phyloP scores from a whole-genome alignment of 257 asterid genomes.

The Solanum megistacrolobum region DNA sequence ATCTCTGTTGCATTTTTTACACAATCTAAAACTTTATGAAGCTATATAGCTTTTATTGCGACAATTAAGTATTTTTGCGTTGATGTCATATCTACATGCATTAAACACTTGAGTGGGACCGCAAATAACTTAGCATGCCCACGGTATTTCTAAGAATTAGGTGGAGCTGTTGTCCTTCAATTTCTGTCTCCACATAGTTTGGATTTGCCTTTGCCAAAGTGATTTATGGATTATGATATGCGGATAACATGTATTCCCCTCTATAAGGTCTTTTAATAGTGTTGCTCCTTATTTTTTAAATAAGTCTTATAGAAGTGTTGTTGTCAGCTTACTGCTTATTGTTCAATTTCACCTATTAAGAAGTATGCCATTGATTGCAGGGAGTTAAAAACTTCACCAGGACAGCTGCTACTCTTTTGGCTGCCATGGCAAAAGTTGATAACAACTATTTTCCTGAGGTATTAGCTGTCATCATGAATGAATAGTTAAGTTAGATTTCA shows the following conservation, averaged over 20 bases:
- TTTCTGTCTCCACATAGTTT: not conserved
- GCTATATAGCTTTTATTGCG: not conserved
- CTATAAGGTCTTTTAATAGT: not conserved
- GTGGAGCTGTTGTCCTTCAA: not conserved
- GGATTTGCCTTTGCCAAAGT: not conserved
- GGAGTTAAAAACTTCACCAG: slow-evolving; percentile 72
- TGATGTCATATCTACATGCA: not conserved
- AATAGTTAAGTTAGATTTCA: not conserved
- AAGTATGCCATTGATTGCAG: slow-evolving; percentile 25
- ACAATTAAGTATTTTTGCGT: not conserved
- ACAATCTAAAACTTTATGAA: not conserved
- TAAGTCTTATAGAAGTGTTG: not conserved
- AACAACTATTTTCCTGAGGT: slow-evolving; percentile 88
- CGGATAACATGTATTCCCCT: not conserved
- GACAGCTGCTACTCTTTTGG: slow-evolving; percentile 61
- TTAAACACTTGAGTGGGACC: not conserved
- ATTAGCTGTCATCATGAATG: slow-evolving; percentile 2
- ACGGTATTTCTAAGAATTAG: not conserved
- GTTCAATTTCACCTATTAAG: not conserved
- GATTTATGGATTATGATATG: not conserved
- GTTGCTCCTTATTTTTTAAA: not conserved
- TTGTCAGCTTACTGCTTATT: not conserved
- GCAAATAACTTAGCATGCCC: not conserved
- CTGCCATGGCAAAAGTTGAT: slow-evolving; percentile 75
- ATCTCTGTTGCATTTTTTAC: not conserved